Conservation (phyloP, 495 filamentous ascomycete genomes). For the Haplographium delicatum region DNA sequence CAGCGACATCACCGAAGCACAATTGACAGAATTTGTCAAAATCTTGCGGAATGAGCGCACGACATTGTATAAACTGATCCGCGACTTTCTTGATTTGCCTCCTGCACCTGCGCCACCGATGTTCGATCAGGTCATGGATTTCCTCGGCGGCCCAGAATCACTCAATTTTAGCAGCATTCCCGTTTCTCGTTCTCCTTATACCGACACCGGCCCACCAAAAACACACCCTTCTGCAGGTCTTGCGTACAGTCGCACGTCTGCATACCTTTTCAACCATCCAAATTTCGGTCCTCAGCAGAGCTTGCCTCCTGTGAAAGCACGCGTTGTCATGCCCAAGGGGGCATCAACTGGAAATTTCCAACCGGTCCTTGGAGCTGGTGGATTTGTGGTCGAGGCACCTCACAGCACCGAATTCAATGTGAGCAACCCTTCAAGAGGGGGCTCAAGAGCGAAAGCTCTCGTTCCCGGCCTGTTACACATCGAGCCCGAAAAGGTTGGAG, state of each 20-base stretch:
- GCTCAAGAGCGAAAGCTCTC: not conserved
- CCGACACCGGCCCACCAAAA: slow-evolving; percentile 58
- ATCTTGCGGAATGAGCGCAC: slow-evolving; percentile 47
- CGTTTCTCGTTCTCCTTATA: slow-evolving; percentile 40
- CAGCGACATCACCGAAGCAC: slow-evolving; percentile 49
- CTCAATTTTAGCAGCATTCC: not conserved
- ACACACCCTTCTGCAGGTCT: slow-evolving; percentile 93
- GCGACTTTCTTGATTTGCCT: slow-evolving; percentile 25
- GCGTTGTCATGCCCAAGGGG: slow-evolving; percentile 51
- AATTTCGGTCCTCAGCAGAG: slow-evolving; percentile 68
- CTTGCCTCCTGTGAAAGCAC: slow-evolving; percentile 58
- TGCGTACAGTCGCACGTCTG: slow-evolving; percentile 70
- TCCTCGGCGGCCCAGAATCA: not conserved
- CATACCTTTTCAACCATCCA: slow-evolving; percentile 73
- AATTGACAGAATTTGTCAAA: slow-evolving; percentile 57
- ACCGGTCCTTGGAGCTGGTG: slow-evolving; percentile 41
- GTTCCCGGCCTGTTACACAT: slow-evolving; percentile 39
- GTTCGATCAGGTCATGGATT: slow-evolving; percentile 21
- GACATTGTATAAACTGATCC: slow-evolving; percentile 14
- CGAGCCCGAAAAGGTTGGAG: slow-evolving; percentile 57
- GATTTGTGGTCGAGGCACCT: slow-evolving; percentile 36
- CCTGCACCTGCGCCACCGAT: slow-evolving; percentile 5
- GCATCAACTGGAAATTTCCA: slow-evolving; percentile 17
- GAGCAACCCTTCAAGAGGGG: slow-evolving; percentile 19
- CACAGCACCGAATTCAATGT: slow-evolving; percentile 23